Evolutionary conservation across 495 filamentous ascomycete genomes (phyloP).

Genomic region (Neohortaea acidophila): DNA sequence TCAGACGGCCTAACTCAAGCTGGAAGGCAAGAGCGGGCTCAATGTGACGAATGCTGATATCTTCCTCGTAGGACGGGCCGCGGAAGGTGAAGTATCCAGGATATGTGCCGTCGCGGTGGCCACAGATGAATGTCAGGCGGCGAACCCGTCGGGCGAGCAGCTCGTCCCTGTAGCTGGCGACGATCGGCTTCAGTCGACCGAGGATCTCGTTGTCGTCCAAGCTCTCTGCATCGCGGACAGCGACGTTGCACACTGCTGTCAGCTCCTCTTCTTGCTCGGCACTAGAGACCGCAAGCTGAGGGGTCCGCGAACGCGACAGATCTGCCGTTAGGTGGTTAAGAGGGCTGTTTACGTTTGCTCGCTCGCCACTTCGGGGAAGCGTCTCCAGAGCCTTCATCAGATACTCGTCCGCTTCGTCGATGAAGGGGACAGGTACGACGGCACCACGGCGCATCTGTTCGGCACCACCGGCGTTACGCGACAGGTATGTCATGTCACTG

Average conservation of each 20-base stretch:
- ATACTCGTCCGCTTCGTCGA: slow-evolving; percentile 85
- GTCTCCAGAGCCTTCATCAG: slow-evolving; percentile 67
- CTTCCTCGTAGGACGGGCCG: slow-evolving; percentile 75
- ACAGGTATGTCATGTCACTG: slow-evolving; percentile 85
- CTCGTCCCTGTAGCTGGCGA: slow-evolving; percentile 74
- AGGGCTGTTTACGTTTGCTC: neutral
- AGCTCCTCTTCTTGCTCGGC: slow-evolving; percentile 55
- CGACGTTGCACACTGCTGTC: slow-evolving; percentile 80
- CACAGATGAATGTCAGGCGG: slow-evolving; percentile 90
- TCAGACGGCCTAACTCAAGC: slow-evolving; percentile 80
- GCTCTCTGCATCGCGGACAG: slow-evolving; percentile 77
- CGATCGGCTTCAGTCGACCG: slow-evolving; percentile 51
- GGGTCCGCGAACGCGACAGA: slow-evolving; percentile 40
- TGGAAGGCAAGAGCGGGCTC: slow-evolving; percentile 97
- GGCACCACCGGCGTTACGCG: slow-evolving; percentile 43
- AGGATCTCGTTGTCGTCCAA: slow-evolving; percentile 72
- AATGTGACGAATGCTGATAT: slow-evolving; percentile 87
- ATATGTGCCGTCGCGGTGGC: slow-evolving; percentile 84
- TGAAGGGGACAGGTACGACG: slow-evolving; percentile 77
- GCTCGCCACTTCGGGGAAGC: slow-evolving; percentile 41
- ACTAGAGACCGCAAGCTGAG: slow-evolving; percentile 24
- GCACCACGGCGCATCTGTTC: slow-evolving; percentile 87
- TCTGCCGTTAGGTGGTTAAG: slow-evolving; percentile 4
- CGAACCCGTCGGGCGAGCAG: slow-evolving; percentile 65
- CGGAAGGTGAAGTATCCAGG: slow-evolving; percentile 97